Evolutionary conservation across 768 basidiomycete species (phyloP).

Genomic region (Collybia mongolica): DNA sequence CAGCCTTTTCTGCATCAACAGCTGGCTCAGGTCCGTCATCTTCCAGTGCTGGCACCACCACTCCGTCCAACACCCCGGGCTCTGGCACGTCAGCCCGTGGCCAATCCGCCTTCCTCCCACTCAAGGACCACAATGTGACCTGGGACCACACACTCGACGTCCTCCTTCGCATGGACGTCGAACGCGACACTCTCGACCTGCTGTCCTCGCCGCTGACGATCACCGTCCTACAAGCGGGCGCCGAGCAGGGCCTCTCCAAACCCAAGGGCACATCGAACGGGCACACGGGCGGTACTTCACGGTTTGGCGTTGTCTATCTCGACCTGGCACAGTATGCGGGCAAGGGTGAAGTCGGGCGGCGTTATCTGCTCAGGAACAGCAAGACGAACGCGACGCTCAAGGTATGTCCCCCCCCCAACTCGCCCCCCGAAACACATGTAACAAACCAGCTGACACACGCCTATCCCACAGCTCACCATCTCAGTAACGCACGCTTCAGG

Average conservation of each 20-base stretch:
- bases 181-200: conserved; percentile 49
- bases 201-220: conserved; percentile 65
- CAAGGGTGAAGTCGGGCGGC: conserved; percentile 55
- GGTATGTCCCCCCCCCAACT: conserved; percentile 31
- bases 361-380: conserved; percentile 68
- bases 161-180: conserved; percentile 58
- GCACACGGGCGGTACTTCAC: conserved; percentile 24
- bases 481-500: conserved; percentile 33
- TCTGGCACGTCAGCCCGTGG: conserved; percentile 47
- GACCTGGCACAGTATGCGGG: conserved; percentile 77
- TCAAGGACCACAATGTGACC: conserved; percentile 62
- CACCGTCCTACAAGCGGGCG: conserved; percentile 60
- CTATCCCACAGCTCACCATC: conserved; percentile 50
- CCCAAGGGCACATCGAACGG: background rate
- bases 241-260: conserved; percentile 42
- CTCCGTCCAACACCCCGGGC: conserved; percentile 7
- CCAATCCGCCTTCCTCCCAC: conserved; percentile 54
- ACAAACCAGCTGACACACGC: too few relatives aligned
- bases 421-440: too few relatives aligned
- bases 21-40: background rate
- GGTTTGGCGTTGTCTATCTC: conserved; percentile 63
- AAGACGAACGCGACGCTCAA: conserved; percentile 81
- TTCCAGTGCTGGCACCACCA: conserved; percentile 1
- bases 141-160: conserved; percentile 63
- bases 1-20: conserved; percentile 10